These are phyloP conservation scores for Teratosphaeria pseudoeucalypti DNA, from an alignment of 2,329 filamentous ascomycete genomes.

Conservation along the genomic window DNA sequence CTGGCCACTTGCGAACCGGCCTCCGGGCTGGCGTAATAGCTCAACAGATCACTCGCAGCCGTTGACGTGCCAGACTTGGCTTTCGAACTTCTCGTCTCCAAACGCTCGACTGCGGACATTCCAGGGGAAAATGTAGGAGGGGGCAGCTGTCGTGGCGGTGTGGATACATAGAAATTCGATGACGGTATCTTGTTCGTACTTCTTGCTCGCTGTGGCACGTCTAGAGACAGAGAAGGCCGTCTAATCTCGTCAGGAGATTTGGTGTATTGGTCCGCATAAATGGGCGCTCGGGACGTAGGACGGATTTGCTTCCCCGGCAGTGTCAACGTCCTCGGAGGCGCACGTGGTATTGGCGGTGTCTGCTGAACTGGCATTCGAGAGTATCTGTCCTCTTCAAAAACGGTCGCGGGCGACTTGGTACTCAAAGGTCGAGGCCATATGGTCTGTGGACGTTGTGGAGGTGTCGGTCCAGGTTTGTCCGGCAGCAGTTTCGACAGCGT, in stretches of 20 bases:
- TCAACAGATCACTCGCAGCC: constrained; percentile 11
- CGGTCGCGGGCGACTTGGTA: constrained; percentile 14
- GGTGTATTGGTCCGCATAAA: constrained; percentile 8
- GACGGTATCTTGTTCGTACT: constrained; percentile 6
- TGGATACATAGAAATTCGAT: background rate
- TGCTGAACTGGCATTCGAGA: constrained; percentile 3
- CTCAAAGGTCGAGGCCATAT: background rate
- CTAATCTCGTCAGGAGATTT: constrained; percentile 7
- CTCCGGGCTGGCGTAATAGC: constrained; percentile 24
- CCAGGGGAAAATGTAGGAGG: constrained; percentile 1
- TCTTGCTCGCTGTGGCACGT: constrained; percentile 12
- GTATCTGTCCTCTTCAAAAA: constrained; percentile 24
- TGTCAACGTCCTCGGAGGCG: constrained; percentile 5
- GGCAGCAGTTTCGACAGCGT: constrained; percentile 25
- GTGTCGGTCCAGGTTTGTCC: constrained; percentile 16
- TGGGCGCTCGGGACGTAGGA: background rate
- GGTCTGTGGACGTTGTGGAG: constrained; percentile 5
- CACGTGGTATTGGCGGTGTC: constrained; percentile 1
- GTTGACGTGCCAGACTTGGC: constrained; percentile 5
- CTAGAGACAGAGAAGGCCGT: constrained; percentile 13
- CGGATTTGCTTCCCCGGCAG: background rate
- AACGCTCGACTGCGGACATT: background rate
- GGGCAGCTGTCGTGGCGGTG: constrained; percentile 3
- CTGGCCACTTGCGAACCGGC: constrained; percentile 5
- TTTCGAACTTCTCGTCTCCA: background rate